A percentile compares a stretch with the other conserved stretches of the same genome.
Conservation (phyloP, 345 rosid genomes). For the Capsella bursapastoris region DNA sequence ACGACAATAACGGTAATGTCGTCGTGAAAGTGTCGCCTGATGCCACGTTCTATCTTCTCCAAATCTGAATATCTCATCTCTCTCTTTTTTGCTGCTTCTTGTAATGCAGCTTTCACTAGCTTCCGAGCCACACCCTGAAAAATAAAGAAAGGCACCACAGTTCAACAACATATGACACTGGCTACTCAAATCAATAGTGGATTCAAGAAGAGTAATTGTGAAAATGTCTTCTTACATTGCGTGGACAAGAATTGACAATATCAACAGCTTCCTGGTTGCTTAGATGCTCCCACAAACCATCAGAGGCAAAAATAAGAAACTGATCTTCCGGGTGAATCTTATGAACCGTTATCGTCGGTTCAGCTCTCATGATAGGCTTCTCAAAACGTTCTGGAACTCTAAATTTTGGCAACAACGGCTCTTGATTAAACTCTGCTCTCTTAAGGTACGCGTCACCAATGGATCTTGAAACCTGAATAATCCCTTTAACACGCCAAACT, state of each 20-base stretch:
- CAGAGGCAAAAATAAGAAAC: conserved; percentile 95
- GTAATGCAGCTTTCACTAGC: conserved; percentile 78
- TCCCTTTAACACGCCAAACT: conserved; percentile 98
- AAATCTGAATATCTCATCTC: conserved; percentile 96
- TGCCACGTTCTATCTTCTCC: conserved; percentile 90
- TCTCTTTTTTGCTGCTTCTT: conserved; percentile 90
- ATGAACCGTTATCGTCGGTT: conserved; percentile 78
- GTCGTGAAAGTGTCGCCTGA: conserved; percentile 97
- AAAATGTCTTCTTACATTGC: conserved; percentile 59
- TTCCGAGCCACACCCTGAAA: conserved; percentile 49
- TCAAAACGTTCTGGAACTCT: conserved; percentile 74
- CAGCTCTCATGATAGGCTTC: conserved; percentile 85
- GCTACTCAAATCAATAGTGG: neutral
- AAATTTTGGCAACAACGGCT: conserved; percentile 81
- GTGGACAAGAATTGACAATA: conserved; percentile 77
- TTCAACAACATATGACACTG: neutral
- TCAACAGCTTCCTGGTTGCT: conserved; percentile 94
- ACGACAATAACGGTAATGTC: conserved; percentile 89
- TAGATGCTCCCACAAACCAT: conserved; percentile 98
- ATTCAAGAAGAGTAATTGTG: neutral
- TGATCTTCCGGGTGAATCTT: conserved; percentile 77
- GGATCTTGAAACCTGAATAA: conserved; percentile 96
- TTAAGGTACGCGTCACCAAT: conserved; percentile 97
- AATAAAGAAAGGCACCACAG: neutral
- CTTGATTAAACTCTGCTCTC: conserved; percentile 82